phyloP scores from a whole-genome alignment of 352 stramenopile species.

The Globisporangium sylvaticum region DNA sequence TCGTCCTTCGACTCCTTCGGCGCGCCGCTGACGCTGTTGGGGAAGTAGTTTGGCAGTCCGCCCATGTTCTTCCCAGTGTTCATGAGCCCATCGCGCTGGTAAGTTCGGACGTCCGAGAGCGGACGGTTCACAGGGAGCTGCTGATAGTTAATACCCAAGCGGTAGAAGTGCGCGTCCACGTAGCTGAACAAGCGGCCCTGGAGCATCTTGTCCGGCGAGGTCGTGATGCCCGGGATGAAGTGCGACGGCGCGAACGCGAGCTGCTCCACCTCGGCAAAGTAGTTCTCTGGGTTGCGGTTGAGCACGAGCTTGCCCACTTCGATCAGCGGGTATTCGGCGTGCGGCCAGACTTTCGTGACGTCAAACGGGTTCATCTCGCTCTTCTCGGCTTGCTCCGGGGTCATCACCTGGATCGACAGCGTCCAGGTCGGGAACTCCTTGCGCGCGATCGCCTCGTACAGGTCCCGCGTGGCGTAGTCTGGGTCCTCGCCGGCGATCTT shows the following conservation, averaged over 20 bases:
- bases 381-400: slow-evolving; percentile 51
- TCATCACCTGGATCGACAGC: slow-evolving; percentile 92
- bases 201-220: slow-evolving; percentile 85
- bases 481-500: slow-evolving; percentile 70
- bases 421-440: slow-evolving; percentile 86
- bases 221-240: slow-evolving; percentile 88
- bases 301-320: slow-evolving; percentile 87
- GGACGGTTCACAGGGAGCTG: slow-evolving; percentile 87
- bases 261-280: slow-evolving; percentile 92
- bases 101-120: slow-evolving; percentile 61
- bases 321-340: slow-evolving; percentile 79
- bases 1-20: slow-evolving; percentile 29
- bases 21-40: slow-evolving; percentile 68
- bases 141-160: slow-evolving; percentile 88
- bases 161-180: slow-evolving; percentile 83
- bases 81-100: slow-evolving; percentile 86
- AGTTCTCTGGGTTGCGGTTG: slow-evolving; percentile 91
- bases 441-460: slow-evolving; percentile 88
- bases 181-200: slow-evolving; percentile 88
- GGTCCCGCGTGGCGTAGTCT: slow-evolving; percentile 87
- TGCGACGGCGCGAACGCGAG: slow-evolving; percentile 88
- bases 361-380: slow-evolving; percentile 88
- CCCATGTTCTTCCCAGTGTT: slow-evolving; percentile 62
- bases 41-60: slow-evolving; percentile 82
- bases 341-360: slow-evolving; percentile 91